Evolutionary conservation across 768 basidiomycete species (phyloP).

Genomic region (Lactarius vividus): DNA sequence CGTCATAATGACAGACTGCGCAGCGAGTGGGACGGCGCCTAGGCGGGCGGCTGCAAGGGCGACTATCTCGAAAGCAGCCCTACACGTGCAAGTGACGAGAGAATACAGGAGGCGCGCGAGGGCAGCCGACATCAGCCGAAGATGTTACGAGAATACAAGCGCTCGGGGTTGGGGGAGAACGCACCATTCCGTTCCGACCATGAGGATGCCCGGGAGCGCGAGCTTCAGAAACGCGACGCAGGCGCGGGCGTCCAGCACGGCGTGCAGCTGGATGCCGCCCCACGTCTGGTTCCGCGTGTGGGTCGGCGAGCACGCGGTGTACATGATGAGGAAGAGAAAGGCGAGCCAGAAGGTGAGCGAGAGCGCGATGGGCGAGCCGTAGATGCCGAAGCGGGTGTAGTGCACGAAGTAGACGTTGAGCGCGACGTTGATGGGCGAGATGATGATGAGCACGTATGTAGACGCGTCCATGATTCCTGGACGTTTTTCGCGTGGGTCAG

Average conservation of each 20-base stretch:
- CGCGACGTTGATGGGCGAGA: constrained; percentile 63
- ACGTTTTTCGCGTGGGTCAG: background rate
- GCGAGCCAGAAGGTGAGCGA: constrained; percentile 69
- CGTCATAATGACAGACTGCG: constrained; percentile 79
- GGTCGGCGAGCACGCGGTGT: constrained; percentile 48
- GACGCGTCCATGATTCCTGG: constrained; percentile 74
- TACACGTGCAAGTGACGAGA: no score
- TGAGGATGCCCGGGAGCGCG: constrained; percentile 73
- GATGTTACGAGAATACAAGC: background rate
- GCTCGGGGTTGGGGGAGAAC: constrained; percentile 19
- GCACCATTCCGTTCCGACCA: constrained; percentile 81
- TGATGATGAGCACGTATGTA: constrained; percentile 57
- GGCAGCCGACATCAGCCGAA: background rate
- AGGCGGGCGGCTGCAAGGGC: constrained; percentile 72
- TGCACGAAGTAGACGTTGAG: constrained; percentile 64
- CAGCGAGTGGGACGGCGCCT: constrained; percentile 64
- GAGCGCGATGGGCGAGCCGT: constrained; percentile 66
- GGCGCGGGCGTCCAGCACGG: constrained; percentile 46
- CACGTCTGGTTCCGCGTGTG: constrained; percentile 61
- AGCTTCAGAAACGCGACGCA: constrained; percentile 60
- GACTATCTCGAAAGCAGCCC: constrained; percentile 82
- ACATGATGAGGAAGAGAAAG: constrained; percentile 52
- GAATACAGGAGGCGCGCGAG: background rate
- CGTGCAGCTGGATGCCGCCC: constrained; percentile 52
- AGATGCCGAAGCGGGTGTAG: constrained; percentile 56